Base-by-base conservation (phyloP, 305 asterid genomes). In the Fraxinus floribunda region DNA sequence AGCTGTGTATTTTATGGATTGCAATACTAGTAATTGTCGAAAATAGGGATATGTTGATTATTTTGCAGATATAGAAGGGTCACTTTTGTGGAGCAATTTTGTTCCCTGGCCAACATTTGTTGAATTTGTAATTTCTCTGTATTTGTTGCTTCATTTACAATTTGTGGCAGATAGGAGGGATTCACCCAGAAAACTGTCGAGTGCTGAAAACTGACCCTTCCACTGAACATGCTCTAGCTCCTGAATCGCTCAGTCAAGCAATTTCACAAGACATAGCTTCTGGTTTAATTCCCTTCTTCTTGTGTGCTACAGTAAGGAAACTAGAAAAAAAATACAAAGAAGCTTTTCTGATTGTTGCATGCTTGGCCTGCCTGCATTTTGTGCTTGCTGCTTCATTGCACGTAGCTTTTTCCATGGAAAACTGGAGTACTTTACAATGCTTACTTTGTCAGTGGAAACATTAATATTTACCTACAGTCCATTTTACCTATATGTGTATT, bases 201-300 rank as follows among this genome's bases (percentile, higher is more conserved):
- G 89, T 92, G 85, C 88, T 95, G 89, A 88, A 91, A 89, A 88
- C 98, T 11, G 90, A 91, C 62, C 82, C 93, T 75, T 93, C 91
- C 57, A 80, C 88, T 76, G 93, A 91, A 29, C 93, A 90, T 84
- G 90, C 98, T 83, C 94, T 95, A 70, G 87, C 96, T 76, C 94
- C 98, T 72, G 91, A 89, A 79, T 74, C 86, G 52, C 94, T 95
- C 80, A 76, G 83, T 75, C 90, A 89, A 87, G 96, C 97, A 52
- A 89, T 94, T 86, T 86, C 90, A 35, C 79, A 80, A 79, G 99
- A 95, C 90, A 70, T 86, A 55, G 86, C 90, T 55, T 83, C 90
- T 81, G 99, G 97, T 88, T 87, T 94, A 90, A 89, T 94, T 84
- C 99, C 99, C 84, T 92, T 95, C 92, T 95, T 95, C 96, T 87